A percentile compares a stretch with the other conserved stretches of the same genome.
These are phyloP conservation scores for Mycena leptocephala DNA, from an alignment of 768 basidiomycete species.

Conservation along the genomic window DNA sequence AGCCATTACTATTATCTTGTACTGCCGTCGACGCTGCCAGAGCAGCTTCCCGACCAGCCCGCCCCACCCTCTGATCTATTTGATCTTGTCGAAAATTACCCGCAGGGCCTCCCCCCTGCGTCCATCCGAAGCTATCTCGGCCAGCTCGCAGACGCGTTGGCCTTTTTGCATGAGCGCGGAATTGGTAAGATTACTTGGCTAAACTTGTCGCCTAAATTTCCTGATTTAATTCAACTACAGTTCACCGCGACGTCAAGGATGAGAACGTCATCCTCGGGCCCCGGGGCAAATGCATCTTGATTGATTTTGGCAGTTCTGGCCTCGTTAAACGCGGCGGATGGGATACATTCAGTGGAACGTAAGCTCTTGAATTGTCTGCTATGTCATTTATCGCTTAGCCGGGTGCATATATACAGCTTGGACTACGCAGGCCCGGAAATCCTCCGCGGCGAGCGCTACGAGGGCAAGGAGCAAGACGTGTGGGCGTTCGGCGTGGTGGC, in stretches of 20 bases:
- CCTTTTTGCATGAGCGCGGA: conserved; percentile 91
- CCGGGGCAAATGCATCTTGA: conserved; percentile 88
- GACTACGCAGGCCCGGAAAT: conserved; percentile 99
- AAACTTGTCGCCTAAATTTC: background rate
- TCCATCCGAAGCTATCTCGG: conserved; percentile 89
- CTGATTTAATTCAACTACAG: conserved; percentile 52
- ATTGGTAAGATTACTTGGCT: conserved; percentile 73
- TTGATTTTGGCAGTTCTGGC: conserved; percentile 97
- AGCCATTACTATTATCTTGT: conserved; percentile 96
- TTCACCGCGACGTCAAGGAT: conserved; percentile 98
- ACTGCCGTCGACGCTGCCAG: conserved; percentile 82
- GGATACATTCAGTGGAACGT: conserved; percentile 96
- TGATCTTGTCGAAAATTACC: conserved; percentile 93
- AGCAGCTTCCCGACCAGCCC: conserved; percentile 66
- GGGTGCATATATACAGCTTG: conserved; percentile 61
- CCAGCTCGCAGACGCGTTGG: conserved; percentile 93
- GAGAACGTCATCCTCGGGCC: conserved; percentile 94
- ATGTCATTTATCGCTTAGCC: conserved; percentile 26
- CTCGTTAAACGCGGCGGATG: conserved; percentile 87
- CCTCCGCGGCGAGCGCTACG: conserved; percentile 93
- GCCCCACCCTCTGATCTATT: conserved; percentile 89
- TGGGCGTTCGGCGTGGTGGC: conserved; percentile 99
- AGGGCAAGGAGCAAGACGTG: conserved; percentile 97
- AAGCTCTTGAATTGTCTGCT: conserved; percentile 54
- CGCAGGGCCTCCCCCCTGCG: conserved; percentile 84